A percentile compares a stretch with the other conserved stretches of the same genome.
These are phyloP conservation scores for Wallacemonas sp. DNA, from an alignment of 208 protist genomes.

Conservation along the genomic window DNA sequence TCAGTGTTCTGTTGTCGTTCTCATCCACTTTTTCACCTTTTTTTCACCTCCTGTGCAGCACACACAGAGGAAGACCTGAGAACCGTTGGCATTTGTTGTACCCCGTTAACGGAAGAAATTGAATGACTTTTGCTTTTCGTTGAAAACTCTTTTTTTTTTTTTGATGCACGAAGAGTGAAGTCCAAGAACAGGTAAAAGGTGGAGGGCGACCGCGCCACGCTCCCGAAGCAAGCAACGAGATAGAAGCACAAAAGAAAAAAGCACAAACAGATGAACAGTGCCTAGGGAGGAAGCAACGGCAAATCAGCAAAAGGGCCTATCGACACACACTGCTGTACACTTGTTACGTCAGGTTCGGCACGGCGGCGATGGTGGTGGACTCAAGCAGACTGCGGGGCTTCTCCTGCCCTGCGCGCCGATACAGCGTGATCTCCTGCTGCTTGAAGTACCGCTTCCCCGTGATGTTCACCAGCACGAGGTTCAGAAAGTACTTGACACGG, in stretches of 20 bases:
- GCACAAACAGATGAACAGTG: constrained; percentile 10
- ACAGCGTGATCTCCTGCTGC: constrained; percentile 87
- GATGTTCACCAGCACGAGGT: constrained; percentile 77
- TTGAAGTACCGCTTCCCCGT: constrained; percentile 90
- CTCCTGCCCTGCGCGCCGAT: constrained; percentile 72
- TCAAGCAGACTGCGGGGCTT: background rate
- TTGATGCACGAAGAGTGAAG: background rate
- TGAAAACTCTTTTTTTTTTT: constrained; percentile 5
- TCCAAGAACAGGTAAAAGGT: background rate
- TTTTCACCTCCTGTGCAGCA: too few relatives aligned
- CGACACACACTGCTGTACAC: too few relatives aligned
- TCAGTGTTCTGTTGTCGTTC: too few relatives aligned
- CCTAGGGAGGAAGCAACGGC: too few relatives aligned
- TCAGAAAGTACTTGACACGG: constrained; percentile 86
- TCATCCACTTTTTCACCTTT: too few relatives aligned
- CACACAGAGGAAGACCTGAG: too few relatives aligned
- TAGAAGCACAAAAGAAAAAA: background rate
- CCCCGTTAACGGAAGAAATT: too few relatives aligned
- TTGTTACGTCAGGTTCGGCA: background rate
- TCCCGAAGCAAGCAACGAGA: constrained; percentile 1
- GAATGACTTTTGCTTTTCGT: too few relatives aligned
- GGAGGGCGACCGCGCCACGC: too few relatives aligned
- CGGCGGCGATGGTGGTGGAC: background rate
- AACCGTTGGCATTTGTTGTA: too few relatives aligned
- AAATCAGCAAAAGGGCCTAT: background rate